These are phyloP conservation scores for Podospora pseudopauciseta DNA, from an alignment of 495 filamentous ascomycete species.

Conservation along the genomic window DNA sequence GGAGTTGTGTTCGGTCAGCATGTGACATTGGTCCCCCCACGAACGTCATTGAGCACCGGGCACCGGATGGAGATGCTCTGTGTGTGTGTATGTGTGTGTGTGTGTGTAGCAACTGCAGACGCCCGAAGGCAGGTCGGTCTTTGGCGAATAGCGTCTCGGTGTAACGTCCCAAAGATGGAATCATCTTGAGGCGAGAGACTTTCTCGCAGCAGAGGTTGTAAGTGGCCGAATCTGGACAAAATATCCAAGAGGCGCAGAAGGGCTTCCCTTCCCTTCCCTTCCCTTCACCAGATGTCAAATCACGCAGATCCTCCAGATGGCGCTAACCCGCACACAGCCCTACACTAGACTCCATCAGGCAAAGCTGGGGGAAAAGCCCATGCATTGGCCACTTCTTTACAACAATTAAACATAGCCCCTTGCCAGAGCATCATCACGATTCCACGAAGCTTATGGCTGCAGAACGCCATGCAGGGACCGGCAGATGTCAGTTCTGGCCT, in stretches of 20 bases:
- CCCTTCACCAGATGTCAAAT: background rate
- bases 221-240: conserved; percentile 8
- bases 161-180: background rate
- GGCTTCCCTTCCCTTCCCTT: background rate
- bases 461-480: background rate
- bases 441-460: background rate
- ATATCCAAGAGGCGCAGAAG: conserved; percentile 13
- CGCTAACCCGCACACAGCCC: conserved; percentile 16
- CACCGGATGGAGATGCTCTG: background rate
- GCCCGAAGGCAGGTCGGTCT: background rate
- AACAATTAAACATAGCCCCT: conserved; percentile 10
- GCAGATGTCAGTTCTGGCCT: conserved; percentile 9
- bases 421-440: background rate
- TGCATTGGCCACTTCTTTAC: background rate
- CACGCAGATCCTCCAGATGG: conserved; percentile 11
- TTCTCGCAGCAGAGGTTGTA: background rate
- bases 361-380: background rate
- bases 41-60: background rate
- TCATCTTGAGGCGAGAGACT: no score
- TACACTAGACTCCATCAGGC: conserved; percentile 12
- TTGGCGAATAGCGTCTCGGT: background rate
- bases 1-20: background rate
- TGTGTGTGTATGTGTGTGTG: background rate
- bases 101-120: background rate
- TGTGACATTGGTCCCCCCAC: background rate